These are phyloP conservation scores for Candida piceae DNA, from an alignment of 805 yeast genomes.

Conservation along the genomic window DNA sequence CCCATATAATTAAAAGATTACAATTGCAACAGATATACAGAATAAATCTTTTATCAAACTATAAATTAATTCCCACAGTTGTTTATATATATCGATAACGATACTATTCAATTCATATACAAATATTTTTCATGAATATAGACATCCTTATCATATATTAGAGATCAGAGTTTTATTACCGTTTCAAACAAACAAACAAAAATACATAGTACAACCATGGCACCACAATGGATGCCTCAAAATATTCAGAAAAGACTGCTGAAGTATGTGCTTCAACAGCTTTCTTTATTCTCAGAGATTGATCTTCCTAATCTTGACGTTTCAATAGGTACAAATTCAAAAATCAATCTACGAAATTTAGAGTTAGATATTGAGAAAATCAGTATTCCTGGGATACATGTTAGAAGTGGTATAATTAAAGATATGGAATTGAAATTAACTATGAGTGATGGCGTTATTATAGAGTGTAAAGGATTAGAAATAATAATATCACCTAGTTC, in stretches of 20 bases:
- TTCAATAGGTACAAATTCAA: slow-evolving; percentile 53
- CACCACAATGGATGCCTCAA: slow-evolving; percentile 70
- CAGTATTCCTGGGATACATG: slow-evolving; percentile 55
- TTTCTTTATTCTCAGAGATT: slow-evolving; percentile 68
- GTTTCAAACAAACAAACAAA: no score
- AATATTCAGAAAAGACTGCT: slow-evolving; percentile 78
- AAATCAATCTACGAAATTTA: slow-evolving; percentile 53
- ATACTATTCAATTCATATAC: no score
- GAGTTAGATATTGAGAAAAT: slow-evolving; percentile 69
- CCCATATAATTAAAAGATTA: no score
- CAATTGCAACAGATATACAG: no score
- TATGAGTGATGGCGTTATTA: slow-evolving; percentile 64
- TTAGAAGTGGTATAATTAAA: slow-evolving; percentile 58
- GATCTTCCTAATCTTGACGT: slow-evolving; percentile 81
- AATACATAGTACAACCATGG: no score
- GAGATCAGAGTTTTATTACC: no score
- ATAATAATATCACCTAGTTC: slow-evolving; percentile 38
- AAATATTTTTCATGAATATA: no score
- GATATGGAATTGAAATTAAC: slow-evolving; percentile 54
- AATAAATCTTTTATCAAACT: no score
- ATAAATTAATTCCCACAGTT: no score
- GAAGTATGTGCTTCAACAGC: slow-evolving; percentile 73
- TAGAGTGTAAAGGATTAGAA: slow-evolving; percentile 53
- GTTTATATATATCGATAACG: no score
- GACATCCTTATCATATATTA: no score